Conservation (phyloP, 306 rosid genomes). For the Vigna mungo region DNA sequence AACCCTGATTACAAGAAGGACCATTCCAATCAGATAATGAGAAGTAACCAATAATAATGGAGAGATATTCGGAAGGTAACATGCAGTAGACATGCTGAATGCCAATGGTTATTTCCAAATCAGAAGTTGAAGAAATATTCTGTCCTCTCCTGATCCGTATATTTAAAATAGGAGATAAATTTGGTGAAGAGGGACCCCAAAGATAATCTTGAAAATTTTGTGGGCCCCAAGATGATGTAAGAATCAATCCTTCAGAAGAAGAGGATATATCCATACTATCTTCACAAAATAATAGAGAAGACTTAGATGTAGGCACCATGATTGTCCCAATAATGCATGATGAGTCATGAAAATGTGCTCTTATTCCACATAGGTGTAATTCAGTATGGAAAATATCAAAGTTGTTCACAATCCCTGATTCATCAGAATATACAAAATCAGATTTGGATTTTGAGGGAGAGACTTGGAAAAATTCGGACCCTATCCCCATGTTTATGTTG, state of each 20-base stretch:
- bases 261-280: constrained; percentile 66
- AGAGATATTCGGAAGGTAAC: constrained; percentile 87
- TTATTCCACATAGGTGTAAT: constrained; percentile 61
- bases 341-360: constrained; percentile 87
- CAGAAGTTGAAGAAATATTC: constrained; percentile 48
- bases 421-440: constrained; percentile 42
- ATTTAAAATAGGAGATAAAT: constrained; percentile 82
- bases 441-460: constrained; percentile 48
- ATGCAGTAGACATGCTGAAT: constrained; percentile 89
- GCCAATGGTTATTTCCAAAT: constrained; percentile 67
- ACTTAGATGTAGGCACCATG: constrained; percentile 60
- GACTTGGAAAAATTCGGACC: constrained; percentile 45
- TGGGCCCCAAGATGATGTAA: constrained; percentile 78
- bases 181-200: constrained; percentile 79
- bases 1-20: constrained; percentile 50
- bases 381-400: constrained; percentile 55
- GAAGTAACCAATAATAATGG: constrained; percentile 87
- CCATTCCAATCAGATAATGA: constrained; percentile 81
- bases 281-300: constrained; percentile 62
- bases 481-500: constrained; percentile 40
- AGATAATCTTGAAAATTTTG: constrained; percentile 62
- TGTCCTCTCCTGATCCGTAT: constrained; percentile 65
- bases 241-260: constrained; percentile 77
- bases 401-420: constrained; percentile 48
- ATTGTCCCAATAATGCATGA: constrained; percentile 77